Base-by-base conservation (phyloP, 176 grass and related monocot genomes). In the Triticum timopheevii region DNA sequence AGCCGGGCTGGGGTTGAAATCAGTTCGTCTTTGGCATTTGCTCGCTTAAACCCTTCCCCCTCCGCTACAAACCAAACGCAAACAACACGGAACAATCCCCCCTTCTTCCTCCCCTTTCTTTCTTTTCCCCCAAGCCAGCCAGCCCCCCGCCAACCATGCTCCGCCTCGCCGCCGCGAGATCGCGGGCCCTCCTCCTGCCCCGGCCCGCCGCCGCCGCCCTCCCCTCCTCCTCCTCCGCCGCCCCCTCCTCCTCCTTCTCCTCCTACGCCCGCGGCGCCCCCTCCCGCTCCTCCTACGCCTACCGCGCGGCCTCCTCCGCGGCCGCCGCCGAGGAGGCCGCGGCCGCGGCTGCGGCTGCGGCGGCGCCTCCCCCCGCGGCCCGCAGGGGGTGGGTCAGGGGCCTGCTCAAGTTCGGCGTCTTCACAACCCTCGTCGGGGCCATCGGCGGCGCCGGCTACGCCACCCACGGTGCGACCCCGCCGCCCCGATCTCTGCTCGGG, bases 371-470 rank as follows among this genome's bases (percentile, higher is more conserved):
- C 13, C 87, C 86, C 7, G 40, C 34, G 42, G 68, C 82, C 20
- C 70, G 65, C 24, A 90, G 68, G 70, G 69, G 88, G 50, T 90
- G 93, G 92, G 74, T 88, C 33, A 69, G 92, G 92, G 49, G 87
- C 47, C 74, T 85, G 66, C 75, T 91, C 76, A 98, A 93, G 74
- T 84, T 88, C 77, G 92, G 97, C 33, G 83, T 36, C 30, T 68
- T 98, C 70, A 76, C 96, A 7, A 76, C 88, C 65, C 1, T 98
- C 13, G 80, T 85, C 13, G 96, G 88, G 17, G 80, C 92, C 72
- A 7, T 91, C 45, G 90, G 90, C 70, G 85, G 79, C 67, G 78
- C 78, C 47, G 92, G 88, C 40, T 96, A 96, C 79, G 83, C 47
- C 84, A 86, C 78, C 72, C 92, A 87, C 52, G 94, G 97, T 98